Evolutionary conservation across 148 eudicot species (phyloP), one percentile per base, ranked within the genome.

Genomic region (Diospyros lotus): DNA sequence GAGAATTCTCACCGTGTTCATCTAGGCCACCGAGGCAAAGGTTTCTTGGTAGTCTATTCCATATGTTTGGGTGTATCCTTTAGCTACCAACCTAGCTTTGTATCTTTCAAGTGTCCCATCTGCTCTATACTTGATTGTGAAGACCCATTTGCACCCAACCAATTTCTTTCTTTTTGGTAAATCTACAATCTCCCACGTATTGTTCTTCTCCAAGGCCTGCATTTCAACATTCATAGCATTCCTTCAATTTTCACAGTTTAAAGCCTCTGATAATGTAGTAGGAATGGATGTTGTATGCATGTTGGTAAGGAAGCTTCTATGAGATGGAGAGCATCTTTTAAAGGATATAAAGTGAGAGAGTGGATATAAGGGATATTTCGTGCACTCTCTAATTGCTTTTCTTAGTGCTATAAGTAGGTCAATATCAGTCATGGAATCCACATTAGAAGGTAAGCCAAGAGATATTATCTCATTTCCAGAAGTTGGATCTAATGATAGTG

Each of bases 31-130:
- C 28, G 0, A 52, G 43, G 69, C 46, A 43, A 66, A 66, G 6
- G 69, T 66, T 6, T 66, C 69, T 41, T 42, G 46, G 9, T 41
- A 66, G 17, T 66, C 51, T 4, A 66, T n/a, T 0, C 69, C 69
- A 11, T 66, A 42, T 41, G 46, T 66, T 28, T 66, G 69, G 2
- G 69, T 66, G 52, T 41, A 66, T 42, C 69, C 69, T 51, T 66
- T 66, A 3, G 50, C 69, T 6, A 66, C 69, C 1, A 66, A 6
- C 8, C 69, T 41, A 4, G 51, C 69, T 42, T 66, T 66, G 38
- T 66, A 66, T 1, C 69, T 2, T 14, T 66, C 69, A 66, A 66
- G 13, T 4, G 50, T 1, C 1, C 51, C 69, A 42, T 66, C 69
- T 41, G 69, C 1, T 14, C 43, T 42, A 4, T 66, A 44, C 50